Conservation (phyloP, 2,329 filamentous ascomycete genomes). For the Endocalyx cinctus region DNA sequence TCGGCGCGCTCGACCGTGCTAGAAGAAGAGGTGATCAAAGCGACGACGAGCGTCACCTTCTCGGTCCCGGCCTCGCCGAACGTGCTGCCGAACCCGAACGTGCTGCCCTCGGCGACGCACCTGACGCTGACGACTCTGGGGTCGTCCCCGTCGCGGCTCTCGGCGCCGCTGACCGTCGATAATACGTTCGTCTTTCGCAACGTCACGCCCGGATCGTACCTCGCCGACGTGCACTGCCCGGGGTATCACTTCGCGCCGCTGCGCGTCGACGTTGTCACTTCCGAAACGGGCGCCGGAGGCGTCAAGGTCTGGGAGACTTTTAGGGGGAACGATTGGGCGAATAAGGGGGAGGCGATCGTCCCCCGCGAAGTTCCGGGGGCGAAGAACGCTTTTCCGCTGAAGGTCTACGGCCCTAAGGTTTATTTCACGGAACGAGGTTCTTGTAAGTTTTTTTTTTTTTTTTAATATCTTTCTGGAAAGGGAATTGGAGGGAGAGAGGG, state of each 20-base stretch:
- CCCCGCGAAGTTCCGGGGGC: constrained; percentile 29
- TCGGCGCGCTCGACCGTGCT: constrained; percentile 6
- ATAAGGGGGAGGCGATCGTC: constrained; percentile 63
- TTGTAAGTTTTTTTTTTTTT: constrained; percentile 53
- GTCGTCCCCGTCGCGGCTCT: constrained; percentile 30
- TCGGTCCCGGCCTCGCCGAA: constrained; percentile 33
- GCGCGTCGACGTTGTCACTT: constrained; percentile 65
- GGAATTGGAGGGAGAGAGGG: not conserved
- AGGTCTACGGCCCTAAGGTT: constrained; percentile 58
- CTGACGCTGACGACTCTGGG: constrained; percentile 34
- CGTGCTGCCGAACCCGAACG: constrained; percentile 42
- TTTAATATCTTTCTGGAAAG: not conserved
- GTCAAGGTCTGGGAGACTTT: constrained; percentile 73
- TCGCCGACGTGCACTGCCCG: constrained; percentile 73
- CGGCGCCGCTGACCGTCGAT: constrained; percentile 61
- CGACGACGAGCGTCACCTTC: constrained; percentile 40
- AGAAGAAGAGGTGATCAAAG: constrained; percentile 1
- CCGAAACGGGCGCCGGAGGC: constrained; percentile 23
- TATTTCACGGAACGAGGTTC: constrained; percentile 73
- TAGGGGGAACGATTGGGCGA: constrained; percentile 83
- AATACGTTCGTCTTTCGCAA: constrained; percentile 75
- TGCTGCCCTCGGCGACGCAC: constrained; percentile 60
- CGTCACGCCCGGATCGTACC: constrained; percentile 68
- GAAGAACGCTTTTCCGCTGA: constrained; percentile 51
- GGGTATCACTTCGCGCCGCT: constrained; percentile 74